Evolutionary conservation across 1,284 basidiomycete genomes (phyloP), one percentile per base, ranked within the genome.

Genomic region (Ceratobasidium sp.): DNA sequence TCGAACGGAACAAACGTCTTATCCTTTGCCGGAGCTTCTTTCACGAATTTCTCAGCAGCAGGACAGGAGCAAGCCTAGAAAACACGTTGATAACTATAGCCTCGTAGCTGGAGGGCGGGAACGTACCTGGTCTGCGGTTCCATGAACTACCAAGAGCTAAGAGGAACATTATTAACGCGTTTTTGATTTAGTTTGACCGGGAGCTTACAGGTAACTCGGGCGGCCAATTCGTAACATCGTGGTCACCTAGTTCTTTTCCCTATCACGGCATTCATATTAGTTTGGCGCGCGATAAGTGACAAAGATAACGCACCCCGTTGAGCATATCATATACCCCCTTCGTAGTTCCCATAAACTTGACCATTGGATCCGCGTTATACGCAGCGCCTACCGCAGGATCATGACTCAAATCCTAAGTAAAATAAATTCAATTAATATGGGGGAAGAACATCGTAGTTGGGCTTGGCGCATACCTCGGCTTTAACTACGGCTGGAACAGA

Each of bases 71-170:
- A 91, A 60, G 94, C 84, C 87, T 91, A 75, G 44, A 50, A n/a
- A n/a, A 19, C 15, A 27, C 17, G 53, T 45, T 27, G n/a, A n/a
- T n/a, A n/a, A n/a, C n/a, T n/a, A n/a, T n/a, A 56, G 63, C 31
- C 51, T 62, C n/a, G 7, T 19, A n/a, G n/a, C n/a, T n/a, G n/a
- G 8, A 48, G 50, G 19, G 36, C n/a, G 27, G n/a, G n/a, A 11
- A 77, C 78, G 47, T 76, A 90, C 91, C 82, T 87, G 84, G 82
- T 97, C 96, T 7, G 82, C 90, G 0, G 88, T 90, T 6, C 96
- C 95, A 79, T 97, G 95, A 31, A 91, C 79, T 51, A 95, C 82
- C 29, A 96, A 81, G 56, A 95, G 79, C 86, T 92, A 67, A n/a
- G 33, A 41, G 36, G 36, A 11, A 41, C 36, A 41, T 4, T 41